phyloP scores from a whole-genome alignment of 2,329 filamentous ascomycete species.

The Botrytis hyacinthi region DNA sequence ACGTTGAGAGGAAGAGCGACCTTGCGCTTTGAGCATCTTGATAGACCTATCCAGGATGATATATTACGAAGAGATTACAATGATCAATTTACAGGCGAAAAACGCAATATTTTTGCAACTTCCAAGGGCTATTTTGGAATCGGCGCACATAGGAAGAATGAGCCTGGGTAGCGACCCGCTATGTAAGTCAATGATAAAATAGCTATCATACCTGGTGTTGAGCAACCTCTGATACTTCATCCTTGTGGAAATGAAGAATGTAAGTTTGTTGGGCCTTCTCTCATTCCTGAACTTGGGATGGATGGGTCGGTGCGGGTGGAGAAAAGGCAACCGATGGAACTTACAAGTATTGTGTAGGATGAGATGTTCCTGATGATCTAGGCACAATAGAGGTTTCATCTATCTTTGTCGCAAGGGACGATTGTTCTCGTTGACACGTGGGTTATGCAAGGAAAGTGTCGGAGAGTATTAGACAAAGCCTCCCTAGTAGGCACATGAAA shows the following conservation, averaged over 20 bases:
- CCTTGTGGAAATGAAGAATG: not conserved
- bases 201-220: not conserved
- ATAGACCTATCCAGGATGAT: not conserved
- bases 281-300: not conserved
- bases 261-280: not conserved
- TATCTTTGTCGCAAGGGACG: not conserved
- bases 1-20: not conserved
- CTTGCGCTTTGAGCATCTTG: not conserved
- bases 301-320: not conserved
- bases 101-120: not conserved
- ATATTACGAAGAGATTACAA: not conserved
- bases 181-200: not conserved
- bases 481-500: too few relatives aligned
- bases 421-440: too few relatives aligned
- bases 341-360: not conserved
- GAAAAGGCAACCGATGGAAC: not conserved
- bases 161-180: accelerated
- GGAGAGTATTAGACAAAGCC: too few relatives aligned
- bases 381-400: accelerated
- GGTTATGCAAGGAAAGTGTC: too few relatives aligned
- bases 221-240: not conserved
- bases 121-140: not conserved
- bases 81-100: not conserved
- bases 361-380: not conserved
- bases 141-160: not conserved